These are phyloP conservation scores for Apostasia shenzhenica DNA, from an alignment of 106 monocot genomes.

Conservation along the genomic window DNA sequence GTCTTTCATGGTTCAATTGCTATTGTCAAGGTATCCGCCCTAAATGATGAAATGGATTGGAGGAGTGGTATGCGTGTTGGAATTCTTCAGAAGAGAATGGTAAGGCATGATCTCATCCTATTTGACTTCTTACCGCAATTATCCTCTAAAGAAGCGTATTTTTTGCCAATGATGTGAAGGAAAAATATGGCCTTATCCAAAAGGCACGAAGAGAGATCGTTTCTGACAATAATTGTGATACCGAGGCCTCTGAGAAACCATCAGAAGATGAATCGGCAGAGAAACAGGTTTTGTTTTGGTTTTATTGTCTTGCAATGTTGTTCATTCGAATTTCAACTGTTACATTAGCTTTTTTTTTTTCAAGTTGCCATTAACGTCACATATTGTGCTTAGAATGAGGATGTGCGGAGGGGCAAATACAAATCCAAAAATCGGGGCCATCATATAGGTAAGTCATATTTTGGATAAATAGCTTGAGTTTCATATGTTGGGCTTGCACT, in stretches of 20 bases:
- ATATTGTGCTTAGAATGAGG: slow-evolving; percentile 18
- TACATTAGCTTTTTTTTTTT: background rate
- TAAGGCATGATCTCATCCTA: slow-evolving; percentile 14
- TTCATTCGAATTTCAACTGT: background rate
- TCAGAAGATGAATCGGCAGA: slow-evolving; percentile 22
- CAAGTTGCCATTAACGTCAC: background rate
- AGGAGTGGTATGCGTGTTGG: slow-evolving; percentile 77
- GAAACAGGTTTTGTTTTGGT: slow-evolving; percentile 14
- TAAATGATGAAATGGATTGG: slow-evolving; percentile 85
- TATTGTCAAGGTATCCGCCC: slow-evolving; percentile 32
- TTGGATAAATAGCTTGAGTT: too few relatives aligned
- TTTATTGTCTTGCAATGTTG: background rate
- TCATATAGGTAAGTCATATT: background rate
- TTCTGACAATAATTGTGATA: slow-evolving; percentile 15
- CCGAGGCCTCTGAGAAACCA: slow-evolving; percentile 4
- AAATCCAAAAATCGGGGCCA: slow-evolving; percentile 27
- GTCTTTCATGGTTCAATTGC: background rate
- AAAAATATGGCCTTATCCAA: slow-evolving; percentile 25
- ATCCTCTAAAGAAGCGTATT: background rate
- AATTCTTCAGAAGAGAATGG: slow-evolving; percentile 41
- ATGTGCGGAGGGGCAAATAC: slow-evolving; percentile 18
- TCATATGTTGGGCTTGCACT: too few relatives aligned
- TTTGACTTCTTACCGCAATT: background rate
- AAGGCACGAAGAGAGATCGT: slow-evolving; percentile 17
- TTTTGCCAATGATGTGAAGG: slow-evolving; percentile 8